Percentiles rank a stretch among this genome's conserved stretches.
Evolutionary conservation across 331 rosid species (phyloP).

Genomic region (Prunus yedoensis): DNA sequence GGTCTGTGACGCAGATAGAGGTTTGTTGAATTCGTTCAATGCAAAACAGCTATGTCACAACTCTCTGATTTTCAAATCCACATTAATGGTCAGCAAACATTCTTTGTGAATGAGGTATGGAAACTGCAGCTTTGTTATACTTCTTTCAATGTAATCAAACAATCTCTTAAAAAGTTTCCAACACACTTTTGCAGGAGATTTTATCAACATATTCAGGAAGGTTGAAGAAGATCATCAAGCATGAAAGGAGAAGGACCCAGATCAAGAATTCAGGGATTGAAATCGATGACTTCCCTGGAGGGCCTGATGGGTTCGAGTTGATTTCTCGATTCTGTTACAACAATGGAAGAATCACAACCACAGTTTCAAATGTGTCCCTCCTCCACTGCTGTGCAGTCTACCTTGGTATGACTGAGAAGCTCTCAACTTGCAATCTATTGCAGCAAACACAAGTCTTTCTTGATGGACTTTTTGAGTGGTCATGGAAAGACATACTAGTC

Average conservation of each 20-base stretch:
- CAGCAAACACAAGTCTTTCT: slow-evolving; percentile 55
- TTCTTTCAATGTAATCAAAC: not conserved
- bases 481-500: slow-evolving; percentile 48
- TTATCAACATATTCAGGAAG: slow-evolving; percentile 47
- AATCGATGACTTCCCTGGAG: slow-evolving; percentile 68
- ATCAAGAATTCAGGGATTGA: slow-evolving; percentile 35
- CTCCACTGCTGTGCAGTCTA: slow-evolving; percentile 59
- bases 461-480: slow-evolving; percentile 48
- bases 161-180: not conserved
- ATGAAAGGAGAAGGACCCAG: slow-evolving; percentile 46
- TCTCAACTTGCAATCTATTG: slow-evolving; percentile 52
- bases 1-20: slow-evolving; percentile 5
- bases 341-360: slow-evolving; percentile 47
- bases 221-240: slow-evolving; percentile 53
- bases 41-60: slow-evolving; percentile 48
- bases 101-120: slow-evolving; percentile 61
- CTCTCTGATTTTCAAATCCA: slow-evolving; percentile 54
- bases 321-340: slow-evolving; percentile 64
- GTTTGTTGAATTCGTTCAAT: slow-evolving; percentile 18
- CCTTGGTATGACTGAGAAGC: slow-evolving; percentile 60
- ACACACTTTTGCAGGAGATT: slow-evolving; percentile 46
- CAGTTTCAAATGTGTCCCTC: slow-evolving; percentile 50
- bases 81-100: slow-evolving; percentile 59
- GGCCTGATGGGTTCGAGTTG: slow-evolving; percentile 68
- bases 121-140: not conserved